Conservation (phyloP, 257 asterid species). For the Solanum virginianum region DNA sequence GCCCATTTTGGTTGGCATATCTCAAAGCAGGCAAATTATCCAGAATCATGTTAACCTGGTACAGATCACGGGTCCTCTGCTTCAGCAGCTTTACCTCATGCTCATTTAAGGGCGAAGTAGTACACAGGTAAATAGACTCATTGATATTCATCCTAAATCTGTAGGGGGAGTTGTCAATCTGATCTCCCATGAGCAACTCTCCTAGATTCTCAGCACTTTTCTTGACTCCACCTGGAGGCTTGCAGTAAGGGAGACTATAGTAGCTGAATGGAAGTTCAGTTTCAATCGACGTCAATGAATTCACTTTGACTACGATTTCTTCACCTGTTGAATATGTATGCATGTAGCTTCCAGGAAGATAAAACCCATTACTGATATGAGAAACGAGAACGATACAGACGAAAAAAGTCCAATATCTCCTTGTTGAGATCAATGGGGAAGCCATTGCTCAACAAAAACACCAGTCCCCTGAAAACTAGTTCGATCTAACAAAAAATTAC, state of each 20-base stretch:
- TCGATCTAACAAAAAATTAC: slow-evolving; percentile 9
- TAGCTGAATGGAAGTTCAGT: slow-evolving; percentile 73
- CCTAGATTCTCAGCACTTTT: slow-evolving; percentile 83
- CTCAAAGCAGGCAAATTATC: slow-evolving; percentile 78
- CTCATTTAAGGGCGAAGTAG: slow-evolving; percentile 51
- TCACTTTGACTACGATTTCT: slow-evolving; percentile 47
- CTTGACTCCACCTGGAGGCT: slow-evolving; percentile 48
- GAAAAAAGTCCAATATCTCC: slow-evolving; percentile 34
- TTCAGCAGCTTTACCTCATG: slow-evolving; percentile 62
- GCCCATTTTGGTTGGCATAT: slow-evolving; percentile 54
- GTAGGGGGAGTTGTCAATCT: slow-evolving; percentile 66
- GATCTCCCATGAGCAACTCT: slow-evolving; percentile 79
- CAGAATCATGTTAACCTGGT: slow-evolving; percentile 72
- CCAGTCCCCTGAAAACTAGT: slow-evolving; percentile 11
- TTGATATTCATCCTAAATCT: slow-evolving; percentile 59
- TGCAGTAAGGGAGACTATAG: slow-evolving; percentile 68
- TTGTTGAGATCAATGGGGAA: slow-evolving; percentile 34
- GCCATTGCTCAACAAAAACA: slow-evolving; percentile 50
- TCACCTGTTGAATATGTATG: slow-evolving; percentile 48
- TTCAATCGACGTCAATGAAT: slow-evolving; percentile 75
- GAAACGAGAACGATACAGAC: slow-evolving; percentile 32
- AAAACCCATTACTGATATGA: slow-evolving; percentile 51
- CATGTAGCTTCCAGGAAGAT: slow-evolving; percentile 79
- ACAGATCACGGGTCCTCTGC: slow-evolving; percentile 69
- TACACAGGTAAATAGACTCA: slow-evolving; percentile 61